Conservation (phyloP, 306 rosid species). For the Inga oerstediana region DNA sequence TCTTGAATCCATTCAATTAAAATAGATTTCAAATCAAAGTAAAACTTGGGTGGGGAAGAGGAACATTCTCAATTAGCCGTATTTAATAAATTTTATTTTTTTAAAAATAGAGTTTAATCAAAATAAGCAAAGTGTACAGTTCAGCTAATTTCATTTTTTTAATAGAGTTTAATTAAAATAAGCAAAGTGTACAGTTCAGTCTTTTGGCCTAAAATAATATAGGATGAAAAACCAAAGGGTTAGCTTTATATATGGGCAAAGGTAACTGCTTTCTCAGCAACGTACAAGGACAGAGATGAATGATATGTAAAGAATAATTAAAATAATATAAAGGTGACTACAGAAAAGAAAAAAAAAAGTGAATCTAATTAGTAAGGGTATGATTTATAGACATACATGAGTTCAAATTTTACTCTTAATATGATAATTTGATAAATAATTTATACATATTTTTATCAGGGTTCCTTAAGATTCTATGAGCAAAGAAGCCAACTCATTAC, state of each 20-base stretch:
- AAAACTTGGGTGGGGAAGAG: not conserved
- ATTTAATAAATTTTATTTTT: not conserved
- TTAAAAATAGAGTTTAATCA: not conserved
- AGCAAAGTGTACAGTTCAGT: not conserved
- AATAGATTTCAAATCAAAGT: not conserved
- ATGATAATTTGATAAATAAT: not conserved
- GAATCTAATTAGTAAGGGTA: not conserved
- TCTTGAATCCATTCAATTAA: not conserved
- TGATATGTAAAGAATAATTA: not conserved
- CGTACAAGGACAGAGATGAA: not conserved
- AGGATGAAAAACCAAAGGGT: not conserved
- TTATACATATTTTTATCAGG: not conserved
- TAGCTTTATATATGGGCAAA: not conserved
- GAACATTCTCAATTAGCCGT: not conserved
- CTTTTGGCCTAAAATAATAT: not conserved
- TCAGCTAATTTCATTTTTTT: too few species aligned
- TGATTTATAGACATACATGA: not conserved
- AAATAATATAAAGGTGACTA: not conserved
- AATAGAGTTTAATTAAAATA: not conserved
- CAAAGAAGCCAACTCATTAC: not conserved
- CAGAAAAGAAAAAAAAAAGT: not conserved
- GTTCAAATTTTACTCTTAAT: not conserved
- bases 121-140: not conserved
- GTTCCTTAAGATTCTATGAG: not conserved
- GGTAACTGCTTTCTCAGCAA: constrained; percentile 29